Conservation (phyloP, 768 basidiomycete genomes). For the Leccinum fibrillosum region DNA sequence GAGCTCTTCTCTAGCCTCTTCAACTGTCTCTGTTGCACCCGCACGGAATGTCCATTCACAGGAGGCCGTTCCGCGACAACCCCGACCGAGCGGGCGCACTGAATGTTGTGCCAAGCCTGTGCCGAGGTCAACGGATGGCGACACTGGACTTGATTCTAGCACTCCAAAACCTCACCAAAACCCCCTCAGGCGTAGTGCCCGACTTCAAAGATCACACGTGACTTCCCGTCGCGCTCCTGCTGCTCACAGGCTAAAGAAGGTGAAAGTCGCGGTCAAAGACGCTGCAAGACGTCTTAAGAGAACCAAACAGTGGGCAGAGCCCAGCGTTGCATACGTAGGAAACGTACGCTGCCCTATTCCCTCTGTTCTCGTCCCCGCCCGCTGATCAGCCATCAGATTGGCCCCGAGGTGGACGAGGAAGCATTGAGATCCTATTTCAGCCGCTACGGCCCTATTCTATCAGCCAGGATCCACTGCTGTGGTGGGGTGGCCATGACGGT, state of each 20-base stretch:
- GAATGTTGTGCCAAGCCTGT: neutral
- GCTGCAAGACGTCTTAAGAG: conserved; percentile 16
- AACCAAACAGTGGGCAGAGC: conserved; percentile 11
- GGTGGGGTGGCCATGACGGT: conserved; percentile 30
- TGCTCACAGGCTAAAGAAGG: conserved; percentile 6
- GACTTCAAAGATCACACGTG: conserved; percentile 4
- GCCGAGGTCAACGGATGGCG: neutral
- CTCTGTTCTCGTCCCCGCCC: neutral
- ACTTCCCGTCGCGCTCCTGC: neutral
- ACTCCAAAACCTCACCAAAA: too few relatives aligned
- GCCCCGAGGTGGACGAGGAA: conserved; percentile 28
- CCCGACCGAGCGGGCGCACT: neutral
- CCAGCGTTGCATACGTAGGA: conserved; percentile 51
- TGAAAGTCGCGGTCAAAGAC: conserved; percentile 12
- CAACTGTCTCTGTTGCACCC: neutral
- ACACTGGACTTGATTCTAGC: too few relatives aligned
- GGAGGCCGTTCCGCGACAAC: conserved; percentile 1
- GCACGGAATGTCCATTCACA: neutral
- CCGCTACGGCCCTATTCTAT: conserved; percentile 22
- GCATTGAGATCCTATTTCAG: conserved; percentile 21
- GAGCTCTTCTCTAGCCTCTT: conserved; percentile 12
- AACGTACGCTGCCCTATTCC: conserved; percentile 45
- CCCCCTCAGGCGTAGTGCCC: neutral
- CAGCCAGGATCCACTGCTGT: conserved; percentile 28
- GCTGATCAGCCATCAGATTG: conserved; percentile 25